Evolutionary conservation across 2,329 filamentous ascomycete genomes (phyloP), one percentile per base, ranked within the genome.

Genomic region (Metarhizium sp.): DNA sequence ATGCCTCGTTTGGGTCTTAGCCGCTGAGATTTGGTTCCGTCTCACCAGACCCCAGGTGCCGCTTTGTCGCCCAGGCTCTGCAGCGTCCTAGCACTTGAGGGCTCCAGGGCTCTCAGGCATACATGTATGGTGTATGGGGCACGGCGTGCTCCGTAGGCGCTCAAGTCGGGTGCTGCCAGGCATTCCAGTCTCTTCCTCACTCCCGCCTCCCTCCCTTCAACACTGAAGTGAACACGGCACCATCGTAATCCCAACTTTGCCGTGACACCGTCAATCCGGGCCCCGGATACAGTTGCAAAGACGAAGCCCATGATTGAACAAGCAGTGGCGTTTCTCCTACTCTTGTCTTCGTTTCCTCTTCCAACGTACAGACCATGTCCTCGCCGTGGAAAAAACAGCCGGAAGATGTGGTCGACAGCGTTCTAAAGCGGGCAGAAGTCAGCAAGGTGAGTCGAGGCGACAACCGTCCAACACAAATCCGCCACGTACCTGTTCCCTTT

Each of bases 381-480:
- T 84, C 81, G 62, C 79, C 81, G 58, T 79, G 79, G 71, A 82
- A 82, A 71, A 79, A 80, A 62, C 80, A 85, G 65, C 81, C 82
- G 42, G 82, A 85, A 66, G 79, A 75, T 64, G 83, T 86, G 55
- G 82, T 78, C 54, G 85, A 87, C 69, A 82, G 81, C 70, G 84
- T 90, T 55, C 77, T 89, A 66, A 85, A 85, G 71, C 78, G 86
- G 73, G 85, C 84, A 59, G 85, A 89, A 76, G 81, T 89, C 63
- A 86, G 85, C 77, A 88, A 88, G 79, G 86, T 89, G 75, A 67
- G 78, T 70, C n/a, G 16, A 14, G 29, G 16, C 55, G 25, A 38
- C 34, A 18, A 32, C 10, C 32, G 10, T 16, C 43, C 25, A 3
- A 47, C 47, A 4, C 20, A 16, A 43, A 42, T 11, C 8, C 11